A percentile compares a stretch with the other conserved stretches of the same genome.
Conservation (phyloP, 805 yeast genomes). For the Candida loeiensis region DNA sequence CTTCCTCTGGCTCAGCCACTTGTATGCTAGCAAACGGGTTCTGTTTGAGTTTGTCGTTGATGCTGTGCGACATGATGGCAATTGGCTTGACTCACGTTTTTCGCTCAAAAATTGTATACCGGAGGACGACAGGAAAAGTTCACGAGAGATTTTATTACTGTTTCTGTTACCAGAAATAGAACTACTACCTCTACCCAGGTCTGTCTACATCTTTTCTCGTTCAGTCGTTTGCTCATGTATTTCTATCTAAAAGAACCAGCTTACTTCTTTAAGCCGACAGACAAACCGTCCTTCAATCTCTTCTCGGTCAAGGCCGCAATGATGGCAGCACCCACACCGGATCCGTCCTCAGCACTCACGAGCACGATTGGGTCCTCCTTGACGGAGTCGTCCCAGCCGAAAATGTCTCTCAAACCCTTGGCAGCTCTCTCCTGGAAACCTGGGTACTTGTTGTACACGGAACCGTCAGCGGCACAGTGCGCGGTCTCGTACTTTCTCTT, state of each 20-base stretch:
- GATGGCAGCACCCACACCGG: constrained; percentile 98
- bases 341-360: constrained; percentile 95
- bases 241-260: constrained; percentile 4
- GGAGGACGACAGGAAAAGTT: too few relatives aligned
- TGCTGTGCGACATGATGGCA: not conserved
- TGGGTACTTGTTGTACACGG: constrained; percentile 92
- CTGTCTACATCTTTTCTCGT: not conserved
- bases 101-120: too few relatives aligned
- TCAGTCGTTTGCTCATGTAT: not conserved
- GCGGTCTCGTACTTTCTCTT: constrained; percentile 76
- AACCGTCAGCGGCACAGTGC: constrained; percentile 96
- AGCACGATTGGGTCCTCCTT: constrained; percentile 76
- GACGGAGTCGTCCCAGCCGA: constrained; percentile 58
- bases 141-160: too few relatives aligned
- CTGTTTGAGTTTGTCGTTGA: not conserved
- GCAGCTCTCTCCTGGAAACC: constrained; percentile 88
- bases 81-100: not conserved
- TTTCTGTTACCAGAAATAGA: too few relatives aligned
- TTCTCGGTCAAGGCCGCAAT: constrained; percentile 91
- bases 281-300: constrained; percentile 67
- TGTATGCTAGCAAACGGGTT: not conserved
- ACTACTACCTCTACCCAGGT: too few relatives aligned
- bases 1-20: constrained; percentile 10
- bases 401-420: constrained; percentile 80
- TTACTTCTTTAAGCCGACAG: constrained; percentile 47